Evolutionary conservation across 176 grass and related monocot genomes (phyloP).

Genomic region (Bothriochloa decipiens): DNA sequence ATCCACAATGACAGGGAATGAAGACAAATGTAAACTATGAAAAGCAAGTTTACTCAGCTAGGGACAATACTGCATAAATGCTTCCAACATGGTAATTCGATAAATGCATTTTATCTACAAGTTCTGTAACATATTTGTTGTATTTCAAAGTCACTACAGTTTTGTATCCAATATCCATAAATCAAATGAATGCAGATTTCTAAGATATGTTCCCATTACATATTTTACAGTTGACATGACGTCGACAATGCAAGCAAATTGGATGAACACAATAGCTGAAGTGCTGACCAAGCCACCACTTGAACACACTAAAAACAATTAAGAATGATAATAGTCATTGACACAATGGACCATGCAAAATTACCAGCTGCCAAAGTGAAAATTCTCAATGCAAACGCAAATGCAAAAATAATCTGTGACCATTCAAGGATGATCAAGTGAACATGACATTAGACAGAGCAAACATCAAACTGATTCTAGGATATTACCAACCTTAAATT

Average conservation of each 20-base stretch:
- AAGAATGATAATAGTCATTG: slow-evolving; percentile 1
- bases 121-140: neutral
- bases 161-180: slow-evolving; percentile 6
- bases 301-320: slow-evolving; percentile 26
- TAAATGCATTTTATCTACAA: slow-evolving; percentile 20
- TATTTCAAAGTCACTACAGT: neutral
- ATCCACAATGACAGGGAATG: neutral
- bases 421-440: slow-evolving; percentile 27
- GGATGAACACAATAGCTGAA: slow-evolving; percentile 5
- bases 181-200: slow-evolving; percentile 7
- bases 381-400: neutral
- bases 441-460: slow-evolving; percentile 21
- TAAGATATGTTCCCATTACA: neutral
- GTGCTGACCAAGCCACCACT: neutral
- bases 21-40: slow-evolving; percentile 17
- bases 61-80: slow-evolving; percentile 12
- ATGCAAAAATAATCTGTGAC: neutral
- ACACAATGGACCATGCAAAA: neutral
- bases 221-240: slow-evolving; percentile 10
- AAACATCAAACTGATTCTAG: neutral
- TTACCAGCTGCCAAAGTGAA: neutral
- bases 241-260: neutral
- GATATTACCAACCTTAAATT: slow-evolving; percentile 76
- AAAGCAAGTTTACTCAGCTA: slow-evolving; percentile 18
- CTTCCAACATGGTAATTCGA: slow-evolving; percentile 4